These are phyloP conservation scores for Terfezia boudieri DNA, from an alignment of 495 filamentous ascomycete species.

Conservation along the genomic window DNA sequence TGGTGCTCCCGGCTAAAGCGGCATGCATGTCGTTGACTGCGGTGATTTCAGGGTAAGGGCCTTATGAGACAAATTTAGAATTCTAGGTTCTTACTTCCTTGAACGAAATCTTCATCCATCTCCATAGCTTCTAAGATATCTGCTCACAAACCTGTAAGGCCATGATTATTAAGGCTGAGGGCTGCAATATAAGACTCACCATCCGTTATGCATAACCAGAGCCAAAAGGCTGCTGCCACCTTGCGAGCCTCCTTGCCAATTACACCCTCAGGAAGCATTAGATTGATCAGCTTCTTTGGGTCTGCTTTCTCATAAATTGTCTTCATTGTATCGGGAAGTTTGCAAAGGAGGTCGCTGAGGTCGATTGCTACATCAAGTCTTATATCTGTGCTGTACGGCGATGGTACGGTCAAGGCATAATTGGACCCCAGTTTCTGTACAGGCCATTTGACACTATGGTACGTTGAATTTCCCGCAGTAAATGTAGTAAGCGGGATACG, in stretches of 20 bases:
- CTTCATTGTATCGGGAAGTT: neutral
- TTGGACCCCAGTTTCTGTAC: neutral
- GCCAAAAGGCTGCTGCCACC: conserved; percentile 14
- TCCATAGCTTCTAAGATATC: neutral
- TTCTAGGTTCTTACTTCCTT: neutral
- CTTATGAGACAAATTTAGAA: neutral
- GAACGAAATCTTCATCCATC: neutral
- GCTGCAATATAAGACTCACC: conserved; percentile 4
- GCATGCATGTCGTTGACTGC: neutral
- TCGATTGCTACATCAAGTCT: neutral
- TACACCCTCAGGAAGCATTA: conserved; percentile 12
- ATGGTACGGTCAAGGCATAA: neutral
- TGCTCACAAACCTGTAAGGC: neutral
- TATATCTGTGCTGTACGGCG: neutral
- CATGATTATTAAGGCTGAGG: neutral
- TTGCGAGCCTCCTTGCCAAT: conserved; percentile 11
- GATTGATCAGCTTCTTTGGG: neutral
- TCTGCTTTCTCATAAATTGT: neutral
- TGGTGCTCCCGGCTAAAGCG: neutral
- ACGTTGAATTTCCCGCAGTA: neutral
- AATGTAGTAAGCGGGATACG: neutral
- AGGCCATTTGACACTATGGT: neutral
- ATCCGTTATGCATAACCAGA: conserved; percentile 18
- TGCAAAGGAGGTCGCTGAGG: neutral
- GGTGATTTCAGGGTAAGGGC: neutral